Conservation (phyloP, 805 yeast genomes). For the Huiozyma naganishii region DNA sequence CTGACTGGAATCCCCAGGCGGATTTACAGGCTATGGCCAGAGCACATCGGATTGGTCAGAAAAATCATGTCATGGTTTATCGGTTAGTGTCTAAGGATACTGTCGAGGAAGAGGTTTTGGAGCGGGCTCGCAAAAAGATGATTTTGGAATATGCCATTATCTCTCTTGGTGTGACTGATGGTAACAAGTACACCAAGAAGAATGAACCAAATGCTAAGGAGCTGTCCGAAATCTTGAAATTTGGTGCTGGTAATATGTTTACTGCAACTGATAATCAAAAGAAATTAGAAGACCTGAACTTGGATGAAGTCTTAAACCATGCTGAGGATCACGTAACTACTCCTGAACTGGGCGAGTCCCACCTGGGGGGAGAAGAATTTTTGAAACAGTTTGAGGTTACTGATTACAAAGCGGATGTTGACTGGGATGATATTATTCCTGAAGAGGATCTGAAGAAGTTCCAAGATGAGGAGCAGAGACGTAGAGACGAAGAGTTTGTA, state of each 20-base stretch:
- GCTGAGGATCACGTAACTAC: slow-evolving; percentile 97
- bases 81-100: slow-evolving; percentile 97
- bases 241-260: slow-evolving; percentile 98
- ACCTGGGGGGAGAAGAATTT: slow-evolving; percentile 96
- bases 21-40: slow-evolving; percentile 99
- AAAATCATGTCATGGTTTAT: slow-evolving; percentile 94
- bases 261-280: slow-evolving; percentile 90
- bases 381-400: slow-evolving; percentile 96
- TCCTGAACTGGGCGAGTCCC: slow-evolving; percentile 95
- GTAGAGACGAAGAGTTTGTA: slow-evolving; percentile 75
- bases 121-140: slow-evolving; percentile 96
- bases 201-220: slow-evolving; percentile 77
- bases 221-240: slow-evolving; percentile 83
- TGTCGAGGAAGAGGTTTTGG: slow-evolving; percentile 93
- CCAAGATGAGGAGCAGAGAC: slow-evolving; percentile 83
- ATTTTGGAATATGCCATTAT: slow-evolving; percentile 95
- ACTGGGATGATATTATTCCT: slow-evolving; percentile 98
- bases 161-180: slow-evolving; percentile 87
- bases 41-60: slow-evolving; percentile 99
- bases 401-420: slow-evolving; percentile 94
- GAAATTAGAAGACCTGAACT: slow-evolving; percentile 86
- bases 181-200: slow-evolving; percentile 37
- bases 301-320: slow-evolving; percentile 90
- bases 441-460: slow-evolving; percentile 80
- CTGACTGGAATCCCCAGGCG: slow-evolving; percentile 99